Percentiles rank a stretch among this genome's conserved stretches.
These are phyloP conservation scores for Echinosophora koreensis DNA, from an alignment of 306 rosid species.

Conservation along the genomic window DNA sequence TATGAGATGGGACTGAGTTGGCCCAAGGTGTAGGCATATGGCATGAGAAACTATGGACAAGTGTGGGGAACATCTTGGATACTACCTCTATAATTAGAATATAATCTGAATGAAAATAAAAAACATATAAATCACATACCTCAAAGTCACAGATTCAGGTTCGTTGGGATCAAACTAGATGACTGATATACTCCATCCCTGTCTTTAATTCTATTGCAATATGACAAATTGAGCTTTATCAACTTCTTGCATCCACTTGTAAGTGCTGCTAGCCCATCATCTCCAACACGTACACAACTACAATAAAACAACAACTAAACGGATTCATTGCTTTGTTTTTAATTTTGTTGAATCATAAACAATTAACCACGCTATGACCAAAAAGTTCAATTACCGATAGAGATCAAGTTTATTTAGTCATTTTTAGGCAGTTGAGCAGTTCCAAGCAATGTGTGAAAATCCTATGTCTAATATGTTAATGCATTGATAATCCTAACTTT, in stretches of 20 bases:
- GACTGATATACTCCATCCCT: conserved; percentile 59
- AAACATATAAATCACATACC: no score
- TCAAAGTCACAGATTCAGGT: no score
- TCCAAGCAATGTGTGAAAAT: conserved; percentile 62
- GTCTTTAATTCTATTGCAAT: conserved; percentile 68
- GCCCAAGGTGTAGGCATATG: no score
- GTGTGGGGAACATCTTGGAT: no score
- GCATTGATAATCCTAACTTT: conserved; percentile 78
- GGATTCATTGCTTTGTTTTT: conserved; percentile 10
- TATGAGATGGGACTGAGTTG: no score
- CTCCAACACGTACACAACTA: conserved; percentile 69
- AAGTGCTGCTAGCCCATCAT: conserved; percentile 66
- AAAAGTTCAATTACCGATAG: conserved; percentile 62
- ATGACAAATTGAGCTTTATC: conserved; percentile 69
- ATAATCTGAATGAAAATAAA: no score
- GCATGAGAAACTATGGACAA: no score
- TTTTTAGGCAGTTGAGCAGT: conserved; percentile 61
- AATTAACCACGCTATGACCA: background rate
- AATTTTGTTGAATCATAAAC: conserved; percentile 13
- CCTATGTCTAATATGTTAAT: conserved; percentile 71
- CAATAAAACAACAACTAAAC: conserved; percentile 44
- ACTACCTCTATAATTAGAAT: no score
- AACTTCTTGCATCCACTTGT: conserved; percentile 63
- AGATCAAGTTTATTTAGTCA: conserved; percentile 73
- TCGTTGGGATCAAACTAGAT: no score